Percentiles rank a stretch among this genome's conserved stretches.
These are phyloP conservation scores for Monosporozyma solicola DNA, from an alignment of 805 yeast genomes.

Conservation along the genomic window DNA sequence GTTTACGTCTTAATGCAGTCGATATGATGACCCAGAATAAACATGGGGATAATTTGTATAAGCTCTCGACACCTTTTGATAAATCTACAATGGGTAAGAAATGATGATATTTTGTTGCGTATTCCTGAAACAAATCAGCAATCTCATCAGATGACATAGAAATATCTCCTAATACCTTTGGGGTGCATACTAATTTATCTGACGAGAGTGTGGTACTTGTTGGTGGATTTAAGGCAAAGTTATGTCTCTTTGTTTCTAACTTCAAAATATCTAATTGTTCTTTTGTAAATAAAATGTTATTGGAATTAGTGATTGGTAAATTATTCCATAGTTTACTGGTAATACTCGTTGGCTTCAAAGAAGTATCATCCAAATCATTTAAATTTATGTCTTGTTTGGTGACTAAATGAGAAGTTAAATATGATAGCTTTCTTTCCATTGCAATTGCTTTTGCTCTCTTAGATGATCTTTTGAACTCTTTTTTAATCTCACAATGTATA, in stretches of 20 bases:
- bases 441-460: slow-evolving; percentile 56
- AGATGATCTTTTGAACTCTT: slow-evolving; percentile 81
- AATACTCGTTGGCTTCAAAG: neutral
- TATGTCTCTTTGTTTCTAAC: neutral
- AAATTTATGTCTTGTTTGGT: neutral
- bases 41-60: slow-evolving; percentile 76
- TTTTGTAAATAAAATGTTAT: neutral
- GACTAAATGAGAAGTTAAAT: neutral
- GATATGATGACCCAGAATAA: slow-evolving; percentile 91
- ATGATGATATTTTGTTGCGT: slow-evolving; percentile 66
- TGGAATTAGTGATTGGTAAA: slow-evolving; percentile 1
- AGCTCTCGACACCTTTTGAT: slow-evolving; percentile 66
- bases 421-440: neutral
- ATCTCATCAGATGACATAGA: slow-evolving; percentile 51
- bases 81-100: slow-evolving; percentile 83
- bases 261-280: slow-evolving; percentile 3
- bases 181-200: slow-evolving; percentile 35
- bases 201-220: neutral
- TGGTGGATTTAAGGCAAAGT: neutral
- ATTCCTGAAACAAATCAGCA: slow-evolving; percentile 55
- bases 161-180: slow-evolving; percentile 63
- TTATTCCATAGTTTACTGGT: neutral
- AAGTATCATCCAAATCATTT: neutral
- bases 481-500: slow-evolving; percentile 59
- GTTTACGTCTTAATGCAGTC: slow-evolving; percentile 54